Base-by-base conservation (phyloP, 1,284 basidiomycete species). In the Moesziomyces sp. region DNA sequence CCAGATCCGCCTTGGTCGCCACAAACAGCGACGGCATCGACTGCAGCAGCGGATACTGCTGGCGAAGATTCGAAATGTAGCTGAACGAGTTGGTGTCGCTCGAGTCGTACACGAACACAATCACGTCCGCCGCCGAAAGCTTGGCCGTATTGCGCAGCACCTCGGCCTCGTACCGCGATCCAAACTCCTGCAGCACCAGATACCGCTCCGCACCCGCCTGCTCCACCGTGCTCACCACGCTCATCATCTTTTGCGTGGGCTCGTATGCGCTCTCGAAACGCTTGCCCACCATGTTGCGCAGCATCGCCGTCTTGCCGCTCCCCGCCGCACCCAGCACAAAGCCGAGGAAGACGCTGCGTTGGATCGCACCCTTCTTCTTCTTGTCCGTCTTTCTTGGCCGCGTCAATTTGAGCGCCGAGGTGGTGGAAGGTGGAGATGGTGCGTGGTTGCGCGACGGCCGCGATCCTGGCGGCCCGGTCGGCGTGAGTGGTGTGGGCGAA, bases 61-160 rank as follows among this genome's bases (percentile, higher is more conserved):
- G 94, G 18, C 82, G 77, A 80, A 98, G 86, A 86, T 97, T 97
- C 76, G 93, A 96, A 82, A 99, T 94, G 86, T 99, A 97, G 51
- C 93, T 95, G 84, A 99, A 99, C 13, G 94, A 97, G 85, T 98
- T 98, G 26, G 97, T 98, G 84, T 99, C 97, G 82, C 93, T 94
- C 57, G 94, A 97, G 85, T 99, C 96, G 84, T 98, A 92, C 42
- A 98, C 93, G 84, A 95, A 97, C 63, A 97, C 89, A 72, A 98
- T 91, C 50, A 97, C 92, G 85, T 98, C 96, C 24, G 93, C 93
- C 56, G 92, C 86, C 83, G 96, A 93, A 40, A 92, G 90, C 86
- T 94, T 97, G 86, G 93, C 94, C 34, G 90, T 88, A 83, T 92
- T 94, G 63, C 94, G 89, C 56, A 99, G 87, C 23, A 90, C 91